phyloP scores from a whole-genome alignment of 768 basidiomycete genomes.

The Suillus luteus region DNA sequence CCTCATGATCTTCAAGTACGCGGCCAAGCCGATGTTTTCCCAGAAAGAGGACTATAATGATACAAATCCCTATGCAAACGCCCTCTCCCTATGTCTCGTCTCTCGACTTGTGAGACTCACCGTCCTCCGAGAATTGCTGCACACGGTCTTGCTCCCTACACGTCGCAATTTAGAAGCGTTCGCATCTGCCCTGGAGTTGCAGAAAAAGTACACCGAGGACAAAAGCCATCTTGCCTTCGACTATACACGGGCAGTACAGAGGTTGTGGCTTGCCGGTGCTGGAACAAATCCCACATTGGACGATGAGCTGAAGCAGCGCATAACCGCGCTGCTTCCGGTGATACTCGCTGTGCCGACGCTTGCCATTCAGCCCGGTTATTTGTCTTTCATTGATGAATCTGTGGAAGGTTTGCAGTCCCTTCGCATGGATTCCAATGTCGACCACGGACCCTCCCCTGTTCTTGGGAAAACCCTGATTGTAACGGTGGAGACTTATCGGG shows the following conservation, averaged over 20 bases:
- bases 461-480: background rate
- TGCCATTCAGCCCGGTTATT: background rate
- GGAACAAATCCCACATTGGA: fast-evolving
- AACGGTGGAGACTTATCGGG: background rate
- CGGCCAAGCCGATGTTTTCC: constrained; percentile 26
- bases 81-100: constrained; percentile 35
- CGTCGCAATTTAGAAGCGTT: background rate
- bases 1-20: constrained; percentile 36
- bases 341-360: background rate
- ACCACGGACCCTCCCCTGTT: too few species aligned
- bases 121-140: constrained; percentile 25
- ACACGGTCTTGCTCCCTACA: constrained; percentile 21
- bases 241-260: background rate
- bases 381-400: too few species aligned
- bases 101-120: constrained; percentile 34
- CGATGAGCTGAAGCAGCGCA: background rate
- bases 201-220: background rate
- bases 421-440: too few species aligned
- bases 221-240: background rate
- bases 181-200: background rate
- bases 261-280: background rate
- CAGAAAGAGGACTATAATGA: background rate
- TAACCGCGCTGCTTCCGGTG: background rate
- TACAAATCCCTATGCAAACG: constrained; percentile 24
- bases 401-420: too few species aligned